Percentiles rank a stretch among this genome's conserved stretches.
phyloP scores from a whole-genome alignment of 371 early-diverging fungal genomes.

The Mucor velutinosus region DNA sequence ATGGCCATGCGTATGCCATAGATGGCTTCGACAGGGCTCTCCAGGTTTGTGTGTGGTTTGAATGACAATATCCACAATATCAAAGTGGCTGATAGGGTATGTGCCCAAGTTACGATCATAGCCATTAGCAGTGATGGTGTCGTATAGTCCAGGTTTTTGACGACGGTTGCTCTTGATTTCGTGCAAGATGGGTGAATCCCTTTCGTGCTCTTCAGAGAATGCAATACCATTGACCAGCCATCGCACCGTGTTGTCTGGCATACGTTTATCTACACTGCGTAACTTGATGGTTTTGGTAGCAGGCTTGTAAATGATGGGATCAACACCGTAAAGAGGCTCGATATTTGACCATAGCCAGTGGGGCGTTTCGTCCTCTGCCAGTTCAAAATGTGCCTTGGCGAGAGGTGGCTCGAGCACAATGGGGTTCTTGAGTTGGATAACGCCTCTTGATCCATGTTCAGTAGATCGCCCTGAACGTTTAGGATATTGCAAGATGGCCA shows the following conservation, averaged over 20 bases:
- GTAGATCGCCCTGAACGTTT: not conserved
- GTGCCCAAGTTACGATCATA: slow-evolving; percentile 40
- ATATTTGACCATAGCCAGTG: slow-evolving; percentile 41
- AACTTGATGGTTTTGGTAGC: slow-evolving; percentile 35
- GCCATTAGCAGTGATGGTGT: slow-evolving; percentile 7
- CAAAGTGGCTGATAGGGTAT: slow-evolving; percentile 37
- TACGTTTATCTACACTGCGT: slow-evolving; percentile 19
- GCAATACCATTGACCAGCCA: slow-evolving; percentile 40
- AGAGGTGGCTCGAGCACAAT: slow-evolving; percentile 3
- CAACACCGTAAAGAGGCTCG: slow-evolving; percentile 37
- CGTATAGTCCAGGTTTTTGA: not conserved
- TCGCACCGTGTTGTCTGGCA: slow-evolving; percentile 20
- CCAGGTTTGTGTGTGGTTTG: slow-evolving; percentile 35
- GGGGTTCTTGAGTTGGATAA: not conserved
- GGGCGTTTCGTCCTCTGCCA: slow-evolving; percentile 18
- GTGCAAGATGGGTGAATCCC: slow-evolving; percentile 13
- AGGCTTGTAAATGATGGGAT: slow-evolving; percentile 26
- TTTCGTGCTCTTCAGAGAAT: slow-evolving; percentile 15
- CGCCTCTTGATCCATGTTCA: not conserved
- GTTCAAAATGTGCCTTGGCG: slow-evolving; percentile 22
- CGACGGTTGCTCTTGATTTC: slow-evolving; percentile 18
- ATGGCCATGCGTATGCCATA: slow-evolving; percentile 56
- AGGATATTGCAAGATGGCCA: slow-evolving; percentile 31
- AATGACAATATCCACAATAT: slow-evolving; percentile 44
- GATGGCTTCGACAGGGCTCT: slow-evolving; percentile 43